Evolutionary conservation across 805 yeast species (phyloP), one percentile per base, ranked within the genome.

Genomic region (Ogataea paraovalis): DNA sequence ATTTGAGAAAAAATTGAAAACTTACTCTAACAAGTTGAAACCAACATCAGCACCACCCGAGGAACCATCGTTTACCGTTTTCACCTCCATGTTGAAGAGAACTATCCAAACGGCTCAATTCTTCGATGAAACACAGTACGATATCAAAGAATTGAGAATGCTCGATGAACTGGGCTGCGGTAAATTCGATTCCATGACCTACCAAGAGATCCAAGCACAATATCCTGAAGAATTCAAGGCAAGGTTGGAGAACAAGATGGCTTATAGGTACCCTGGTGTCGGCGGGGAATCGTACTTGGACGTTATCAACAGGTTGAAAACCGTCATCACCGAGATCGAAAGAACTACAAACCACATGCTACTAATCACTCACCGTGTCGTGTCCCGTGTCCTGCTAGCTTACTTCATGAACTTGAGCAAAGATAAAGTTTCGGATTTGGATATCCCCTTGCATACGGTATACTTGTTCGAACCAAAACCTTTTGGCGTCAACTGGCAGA

Each of bases 271-370:
- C 62, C 99, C 98, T 1, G 99, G 99, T 3, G 87, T 89, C 43
- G 97, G 98, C 7, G 99, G 99, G 16, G 99, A 92, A 66, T 87
- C 96, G 0, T 92, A 92, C 58, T 69, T 92, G 56, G 98, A 92
- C 67, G 99, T 94, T 12, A 85, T 94, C 60, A 88, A 90, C 55
- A 75, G 99, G 52, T 74, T 92, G 47, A 75, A 96, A 50, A 96
- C 97, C 1, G 79, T 92, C 18, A 92, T 92, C 52, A 89, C 89
- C 12, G 99, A 92, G 65, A 79, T 94, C 42, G 99, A 92, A 64
- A 74, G 99, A 54, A 87, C 95, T 39, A 85, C 87, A 9, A 96
- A 89, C 58, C 96, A 91, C 64, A 79, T 89, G 30, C 68, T 91
- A 41, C 76, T 92, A 20, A 78, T 92, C 0, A 83, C 96, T 2